Base-by-base conservation (phyloP, 306 rosid genomes). In the Myrica gale region DNA sequence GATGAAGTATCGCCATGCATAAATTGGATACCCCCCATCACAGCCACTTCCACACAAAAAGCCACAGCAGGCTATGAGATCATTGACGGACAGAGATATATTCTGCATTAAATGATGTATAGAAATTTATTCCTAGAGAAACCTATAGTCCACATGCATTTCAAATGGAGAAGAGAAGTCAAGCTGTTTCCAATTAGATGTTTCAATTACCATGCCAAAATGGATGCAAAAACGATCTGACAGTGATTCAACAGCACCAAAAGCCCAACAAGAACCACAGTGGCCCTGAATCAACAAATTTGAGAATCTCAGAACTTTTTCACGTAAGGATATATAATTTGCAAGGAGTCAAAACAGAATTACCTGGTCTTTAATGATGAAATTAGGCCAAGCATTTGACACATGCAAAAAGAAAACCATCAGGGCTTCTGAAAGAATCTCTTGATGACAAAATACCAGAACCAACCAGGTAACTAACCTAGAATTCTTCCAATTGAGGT, bases 261-360 rank as follows among this genome's bases (percentile, higher is more conserved):
- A 95, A 61, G 98, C 98, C 98, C 98, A 95, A 80, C 98, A 95
- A 77, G 98, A 92, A 82, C 98, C 98, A 85, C 98, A 95, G 83
- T 95, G 98, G 70, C 98, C 98, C 98, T 95, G 78, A 65, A 83
- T 57, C 74, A 79, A 77, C 58, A 76, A 23, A 81, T 63, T 43
- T 82, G 70, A 62, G 12, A 77, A 74, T 17, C 71, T 32, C 21
- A 17, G 74, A 74, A 39, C 72, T 48, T 16, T 60, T 78, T 44
- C 57, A 32, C 43, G 17, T 48, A 45, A 19, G 69, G 76, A 75
- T 50, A 45, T 15, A 53, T 10, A 37, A n/a, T 19, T 5, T 43
- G 66, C 4, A 1, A 66, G 32, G 6, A 23, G 69, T 17, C 54
- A 4, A 26, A 67, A 79, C 15, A 57, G 39, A 73, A 55, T 85